Base-by-base conservation (phyloP, 495 filamentous ascomycete species). In the Penicillium goetzii region DNA sequence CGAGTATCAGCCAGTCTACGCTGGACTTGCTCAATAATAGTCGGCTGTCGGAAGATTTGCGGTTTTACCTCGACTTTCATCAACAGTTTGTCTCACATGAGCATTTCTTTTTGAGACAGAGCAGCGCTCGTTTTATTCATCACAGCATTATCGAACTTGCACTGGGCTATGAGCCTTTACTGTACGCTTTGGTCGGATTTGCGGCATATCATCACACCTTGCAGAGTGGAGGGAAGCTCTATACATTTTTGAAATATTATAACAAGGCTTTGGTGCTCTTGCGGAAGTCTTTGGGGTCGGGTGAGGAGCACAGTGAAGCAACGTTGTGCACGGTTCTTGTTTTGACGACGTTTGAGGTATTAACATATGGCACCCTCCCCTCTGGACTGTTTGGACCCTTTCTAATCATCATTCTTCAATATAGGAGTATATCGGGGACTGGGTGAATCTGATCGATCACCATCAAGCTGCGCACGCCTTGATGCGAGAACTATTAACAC, bases 371-470 rank as follows among this genome's bases (percentile, higher is more conserved):
- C 57, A 12, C 52, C n/a, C 41, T 26, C 34, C 9, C 12, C 7
- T 25, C 41, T 32, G 5, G 26, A 30, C 60, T 28, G 26, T 54
- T 54, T 32, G 38, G 34, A 45, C 14, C 4, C 3, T 55, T 21
- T 33, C 26, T 69, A 52, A 61, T 21, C 4, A 32, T 14, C 45
- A 17, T 14, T 54, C 36, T 19, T 25, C 26, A 50, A 21, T 30
- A 23, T 38, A 98, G 94, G 95, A 97, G 78, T 95, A 91, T 68
- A 84, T 97, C 59, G 95, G 95, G 10, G 95, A 99, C 70, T 97
- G 91, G 91, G 85, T 92, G 56, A 97, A 94, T 68, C 81, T 97
- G 47, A 86, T 94, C 70, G 90, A 92, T 34, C 95, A 99, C 75
- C 93, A 97, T 74, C 93, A 88, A 74, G 95, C 94, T 7, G 94